These are phyloP conservation scores for Pichia sp. DNA, from an alignment of 1,139 yeast genomes.

Conservation along the genomic window DNA sequence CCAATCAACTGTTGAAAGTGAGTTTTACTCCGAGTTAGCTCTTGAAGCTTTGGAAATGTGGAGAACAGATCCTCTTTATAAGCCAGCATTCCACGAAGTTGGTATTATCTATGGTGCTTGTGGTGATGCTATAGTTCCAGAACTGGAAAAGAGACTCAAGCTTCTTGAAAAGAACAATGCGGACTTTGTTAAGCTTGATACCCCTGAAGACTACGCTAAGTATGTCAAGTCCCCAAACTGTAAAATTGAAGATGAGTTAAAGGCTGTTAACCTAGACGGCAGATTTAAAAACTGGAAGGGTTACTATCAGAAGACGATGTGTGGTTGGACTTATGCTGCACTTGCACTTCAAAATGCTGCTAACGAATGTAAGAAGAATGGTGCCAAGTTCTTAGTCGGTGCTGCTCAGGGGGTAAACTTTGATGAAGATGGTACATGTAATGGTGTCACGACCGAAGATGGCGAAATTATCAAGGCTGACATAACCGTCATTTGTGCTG, in stretches of 20 bases:
- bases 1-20: slow-evolving; percentile 23
- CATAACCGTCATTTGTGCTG: slow-evolving; percentile 30
- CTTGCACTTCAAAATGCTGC: slow-evolving; percentile 27
- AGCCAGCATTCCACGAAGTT: slow-evolving; percentile 26
- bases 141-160: slow-evolving; percentile 3
- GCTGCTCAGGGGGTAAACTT: slow-evolving; percentile 22
- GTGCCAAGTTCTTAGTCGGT: slow-evolving; percentile 32
- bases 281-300: slow-evolving; percentile 22
- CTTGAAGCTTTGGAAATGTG: slow-evolving; percentile 33
- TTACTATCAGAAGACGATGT: slow-evolving; percentile 20
- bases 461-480: slow-evolving; percentile 26
- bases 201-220: slow-evolving; percentile 16
- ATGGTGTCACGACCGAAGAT: slow-evolving; percentile 16
- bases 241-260: slow-evolving; percentile 1
- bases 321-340: slow-evolving; percentile 33
- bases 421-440: slow-evolving; percentile 8
- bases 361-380: slow-evolving; percentile 26
- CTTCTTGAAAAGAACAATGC: slow-evolving; percentile 4
- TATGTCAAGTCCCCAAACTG: slow-evolving; percentile 7
- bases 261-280: slow-evolving; percentile 2
- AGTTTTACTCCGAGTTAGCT: slow-evolving; percentile 29
- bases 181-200: slow-evolving; percentile 10
- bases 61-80: slow-evolving; percentile 28
- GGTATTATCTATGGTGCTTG: slow-evolving; percentile 26
- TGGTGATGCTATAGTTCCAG: slow-evolving; percentile 11